A percentile compares a stretch with the other conserved stretches of the same genome.
phyloP scores from a whole-genome alignment of 2,329 filamentous ascomycete species.

The Aspergillus pseudoviridinutans region DNA sequence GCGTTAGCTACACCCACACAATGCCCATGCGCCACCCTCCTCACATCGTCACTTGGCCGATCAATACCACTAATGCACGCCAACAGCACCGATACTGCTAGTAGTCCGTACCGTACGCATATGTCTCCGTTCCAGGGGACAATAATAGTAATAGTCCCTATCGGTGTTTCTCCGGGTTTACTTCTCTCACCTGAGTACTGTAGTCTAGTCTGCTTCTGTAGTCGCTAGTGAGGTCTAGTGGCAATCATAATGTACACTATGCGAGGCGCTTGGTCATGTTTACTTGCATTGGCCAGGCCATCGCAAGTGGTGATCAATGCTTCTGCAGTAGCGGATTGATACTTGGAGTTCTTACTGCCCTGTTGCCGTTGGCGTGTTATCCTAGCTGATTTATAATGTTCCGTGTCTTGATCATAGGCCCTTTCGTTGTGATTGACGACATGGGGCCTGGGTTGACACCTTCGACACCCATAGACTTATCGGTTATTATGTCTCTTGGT shows the following conservation, averaged over 20 bases:
- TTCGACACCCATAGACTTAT: neutral
- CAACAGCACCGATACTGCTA: neutral
- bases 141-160: neutral
- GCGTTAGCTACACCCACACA: neutral
- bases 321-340: neutral
- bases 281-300: neutral
- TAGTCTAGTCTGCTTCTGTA: neutral
- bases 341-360: neutral
- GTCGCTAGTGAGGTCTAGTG: neutral
- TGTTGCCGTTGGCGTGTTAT: neutral
- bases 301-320: neutral
- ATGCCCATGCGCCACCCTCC: neutral
- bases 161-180: conserved; percentile 4
- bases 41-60: neutral
- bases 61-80: conserved; percentile 2
- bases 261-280: neutral
- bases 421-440: neutral
- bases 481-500: neutral
- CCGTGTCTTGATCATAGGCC: no score
- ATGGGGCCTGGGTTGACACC: neutral
- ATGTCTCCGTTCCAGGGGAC: neutral
- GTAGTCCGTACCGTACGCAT: neutral
- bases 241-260: neutral
- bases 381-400: neutral
- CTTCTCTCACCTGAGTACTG: neutral